phyloP scores from a whole-genome alignment of 495 filamentous ascomycete species.

The Penicillium crystallinum region DNA sequence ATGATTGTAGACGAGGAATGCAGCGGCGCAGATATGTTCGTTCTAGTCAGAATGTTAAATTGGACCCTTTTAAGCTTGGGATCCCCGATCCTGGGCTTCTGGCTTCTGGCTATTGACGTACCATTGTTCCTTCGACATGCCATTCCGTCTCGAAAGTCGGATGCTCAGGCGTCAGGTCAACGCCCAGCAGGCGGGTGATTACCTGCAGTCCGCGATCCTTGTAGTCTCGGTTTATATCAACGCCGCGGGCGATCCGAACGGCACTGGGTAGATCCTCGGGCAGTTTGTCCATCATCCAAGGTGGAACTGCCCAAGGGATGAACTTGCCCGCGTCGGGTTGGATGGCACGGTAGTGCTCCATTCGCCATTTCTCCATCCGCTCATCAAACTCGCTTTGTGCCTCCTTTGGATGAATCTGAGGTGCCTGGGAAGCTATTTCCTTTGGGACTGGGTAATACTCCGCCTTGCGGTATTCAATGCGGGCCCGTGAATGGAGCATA shows the following conservation, averaged over 20 bases:
- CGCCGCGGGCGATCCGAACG: constrained; percentile 20
- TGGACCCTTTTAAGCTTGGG: too few relatives aligned
- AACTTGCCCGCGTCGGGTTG: constrained; percentile 31
- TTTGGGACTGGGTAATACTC: constrained; percentile 25
- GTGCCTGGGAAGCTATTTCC: constrained; percentile 14
- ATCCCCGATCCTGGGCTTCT: too few relatives aligned
- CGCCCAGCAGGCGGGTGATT: constrained; percentile 31
- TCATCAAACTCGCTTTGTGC: constrained; percentile 23
- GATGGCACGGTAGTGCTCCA: constrained; percentile 18
- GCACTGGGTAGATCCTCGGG: constrained; percentile 18
- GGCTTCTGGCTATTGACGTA: constrained; percentile 12
- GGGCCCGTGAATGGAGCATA: constrained; percentile 27
- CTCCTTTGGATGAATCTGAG: constrained; percentile 17
- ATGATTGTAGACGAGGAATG: constrained; percentile 17
- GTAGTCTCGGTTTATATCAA: constrained; percentile 36
- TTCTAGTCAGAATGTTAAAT: constrained; percentile 22
- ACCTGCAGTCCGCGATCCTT: constrained; percentile 35
- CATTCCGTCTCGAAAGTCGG: constrained; percentile 31
- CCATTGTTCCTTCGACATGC: constrained; percentile 38
- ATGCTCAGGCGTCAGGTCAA: constrained; percentile 31
- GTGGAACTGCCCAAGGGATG: constrained; percentile 30
- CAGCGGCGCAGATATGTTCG: constrained; percentile 37
- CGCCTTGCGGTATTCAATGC: constrained; percentile 29
- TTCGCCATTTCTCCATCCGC: constrained; percentile 23
- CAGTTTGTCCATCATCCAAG: constrained; percentile 21